These are phyloP conservation scores for Coleophoma crateriformis DNA, from an alignment of 2,329 filamentous ascomycete species.

Conservation along the genomic window DNA sequence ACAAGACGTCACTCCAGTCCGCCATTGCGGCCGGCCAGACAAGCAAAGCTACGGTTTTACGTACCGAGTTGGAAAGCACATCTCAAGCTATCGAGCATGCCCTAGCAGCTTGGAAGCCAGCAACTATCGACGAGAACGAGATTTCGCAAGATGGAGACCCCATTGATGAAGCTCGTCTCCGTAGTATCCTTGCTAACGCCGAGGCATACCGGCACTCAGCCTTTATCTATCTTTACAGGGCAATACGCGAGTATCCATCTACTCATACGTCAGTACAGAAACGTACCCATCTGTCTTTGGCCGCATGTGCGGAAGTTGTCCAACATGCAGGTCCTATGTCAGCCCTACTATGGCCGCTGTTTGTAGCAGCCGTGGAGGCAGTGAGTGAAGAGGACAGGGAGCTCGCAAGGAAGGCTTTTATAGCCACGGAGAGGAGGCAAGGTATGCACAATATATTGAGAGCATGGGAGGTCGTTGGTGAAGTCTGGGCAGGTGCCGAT, in stretches of 20 bases:
- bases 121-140: slow-evolving; percentile 25
- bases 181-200: slow-evolving; percentile 36
- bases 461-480: slow-evolving; percentile 54
- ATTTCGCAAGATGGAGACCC: slow-evolving; percentile 1
- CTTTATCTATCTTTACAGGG: slow-evolving; percentile 37
- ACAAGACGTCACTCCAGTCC: slow-evolving; percentile 45
- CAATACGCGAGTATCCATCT: slow-evolving; percentile 35
- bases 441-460: slow-evolving; percentile 61
- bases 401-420: slow-evolving; percentile 45
- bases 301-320: slow-evolving; percentile 50
- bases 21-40: slow-evolving; percentile 36
- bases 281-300: slow-evolving; percentile 43
- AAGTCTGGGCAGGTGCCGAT: slow-evolving; percentile 54
- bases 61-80: slow-evolving; percentile 27
- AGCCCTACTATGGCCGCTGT: slow-evolving; percentile 59
- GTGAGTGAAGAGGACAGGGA: slow-evolving; percentile 41
- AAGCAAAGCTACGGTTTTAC: slow-evolving; percentile 19
- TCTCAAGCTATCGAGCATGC: slow-evolving; percentile 50
- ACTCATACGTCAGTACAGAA: slow-evolving; percentile 45
- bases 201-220: slow-evolving; percentile 46
- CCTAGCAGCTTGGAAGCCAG: slow-evolving; percentile 50
- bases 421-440: slow-evolving; percentile 48
- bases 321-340: slow-evolving; percentile 48
- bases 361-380: slow-evolving; percentile 58
- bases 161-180: slow-evolving; percentile 13